Base-by-base conservation (phyloP, 768 basidiomycete species). In the Boletus bicolor region DNA sequence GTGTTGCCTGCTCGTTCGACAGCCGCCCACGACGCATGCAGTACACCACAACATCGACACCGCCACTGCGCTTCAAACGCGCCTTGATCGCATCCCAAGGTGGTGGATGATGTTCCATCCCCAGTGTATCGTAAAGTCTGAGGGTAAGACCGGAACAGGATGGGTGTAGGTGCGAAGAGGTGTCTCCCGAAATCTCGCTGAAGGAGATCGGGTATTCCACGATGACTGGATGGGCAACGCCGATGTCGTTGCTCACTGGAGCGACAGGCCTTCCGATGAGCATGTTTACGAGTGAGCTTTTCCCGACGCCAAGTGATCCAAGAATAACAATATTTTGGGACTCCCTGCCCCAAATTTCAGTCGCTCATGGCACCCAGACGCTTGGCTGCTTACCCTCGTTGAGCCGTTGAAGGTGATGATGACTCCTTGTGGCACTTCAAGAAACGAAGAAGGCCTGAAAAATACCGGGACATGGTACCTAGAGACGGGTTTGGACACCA, bases 271-370 rank as follows among this genome's bases (percentile, higher is more conserved):
- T 41, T 30, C 69, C 69, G 37, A 60, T 48, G 7, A 78, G 52
- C 67, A 77, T 66, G 58, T 78, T 78, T 41, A 77, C 57, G 35
- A 76, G 64, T 7, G 74, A 73, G 59, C 78, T 76, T 56, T 78
- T 78, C 10, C 72, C 72, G 26, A 60, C 48, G 35, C 76, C 68
- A 14, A 68, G 53, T 19, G 65, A 61, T n/a, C 66, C 68, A 30
- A 68, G 55, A 46, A 67, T 21, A 51, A 68, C 21, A 2, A 69
- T 52, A 14, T 62, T 62, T 41, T 39, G 49, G 21, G 42, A 60
- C 10, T 44, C 34, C 41, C 58, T 58, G 26, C 2, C 28, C 28
- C n/a, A 15, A 11, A n/a, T 15, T 19, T 55, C 51, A 58, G 54
- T 54, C 39, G 34, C 24, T 11, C 30, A 24, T 30, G 39, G 35